These are phyloP conservation scores for Dactylellina drechsleri DNA, from an alignment of 2,329 filamentous ascomycete species.

Conservation along the genomic window DNA sequence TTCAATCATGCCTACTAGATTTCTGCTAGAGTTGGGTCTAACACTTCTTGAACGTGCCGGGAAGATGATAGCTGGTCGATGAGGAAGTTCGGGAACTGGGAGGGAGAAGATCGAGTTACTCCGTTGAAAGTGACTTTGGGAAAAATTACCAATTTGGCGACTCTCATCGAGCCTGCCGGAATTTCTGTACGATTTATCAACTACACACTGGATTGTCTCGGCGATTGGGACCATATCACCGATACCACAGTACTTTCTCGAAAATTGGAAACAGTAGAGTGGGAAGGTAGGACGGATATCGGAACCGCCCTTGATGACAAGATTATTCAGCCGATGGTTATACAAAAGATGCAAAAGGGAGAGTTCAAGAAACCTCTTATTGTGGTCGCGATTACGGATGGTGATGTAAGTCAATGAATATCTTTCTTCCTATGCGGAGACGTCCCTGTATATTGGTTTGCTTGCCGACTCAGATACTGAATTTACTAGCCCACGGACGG, in stretches of 20 bases:
- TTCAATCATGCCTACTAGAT: too few species aligned
- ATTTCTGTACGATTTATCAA: slow-evolving; percentile 45
- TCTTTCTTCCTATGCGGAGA: too few species aligned
- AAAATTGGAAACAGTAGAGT: too few species aligned
- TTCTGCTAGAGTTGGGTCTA: too few species aligned
- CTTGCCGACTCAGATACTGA: too few species aligned
- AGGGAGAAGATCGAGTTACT: too few species aligned
- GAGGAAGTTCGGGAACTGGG: too few species aligned
- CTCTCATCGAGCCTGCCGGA: slow-evolving; percentile 30
- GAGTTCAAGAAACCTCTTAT: slow-evolving; percentile 40
- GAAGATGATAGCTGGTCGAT: too few species aligned
- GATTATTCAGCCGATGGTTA: slow-evolving; percentile 41
- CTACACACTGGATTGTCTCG: not conserved
- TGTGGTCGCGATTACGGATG: slow-evolving; percentile 37
- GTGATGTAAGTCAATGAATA: slow-evolving; percentile 19
- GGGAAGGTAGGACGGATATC: slow-evolving; percentile 17
- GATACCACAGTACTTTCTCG: not conserved
- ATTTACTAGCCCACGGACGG: too few species aligned
- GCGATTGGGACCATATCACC: slow-evolving; percentile 15
- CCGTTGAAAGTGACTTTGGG: not conserved
- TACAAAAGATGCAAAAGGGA: slow-evolving; percentile 17
- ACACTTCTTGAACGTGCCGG: too few species aligned
- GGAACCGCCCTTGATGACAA: slow-evolving; percentile 32
- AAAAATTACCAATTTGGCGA: slow-evolving; percentile 21
- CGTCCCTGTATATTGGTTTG: too few species aligned